Evolutionary conservation across 2,329 filamentous ascomycete species (phyloP), one percentile per base, ranked within the genome.

Genomic region (Harringtonia lauricola): DNA sequence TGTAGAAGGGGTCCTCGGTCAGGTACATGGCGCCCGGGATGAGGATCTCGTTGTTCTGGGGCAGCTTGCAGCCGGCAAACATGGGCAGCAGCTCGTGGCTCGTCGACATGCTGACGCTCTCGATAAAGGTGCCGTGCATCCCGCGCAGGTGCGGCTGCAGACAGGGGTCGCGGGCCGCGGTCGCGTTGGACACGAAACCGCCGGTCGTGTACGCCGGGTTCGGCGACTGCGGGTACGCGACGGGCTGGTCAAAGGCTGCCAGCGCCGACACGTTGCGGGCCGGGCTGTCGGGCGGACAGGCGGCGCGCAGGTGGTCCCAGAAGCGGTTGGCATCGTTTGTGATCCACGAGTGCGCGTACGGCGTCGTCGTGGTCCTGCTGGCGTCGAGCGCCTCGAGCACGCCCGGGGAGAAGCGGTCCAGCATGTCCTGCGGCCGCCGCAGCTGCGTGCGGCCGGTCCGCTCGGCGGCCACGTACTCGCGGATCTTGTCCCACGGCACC

Each of bases 21-120:
- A 78, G 72, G 54, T 83, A 83, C 68, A 76, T 75, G 51, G 72
- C 73, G 6, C 72, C 72, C 2, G 75, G 75, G 50, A 79, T 74
- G 10, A 79, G 61, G 39, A 79, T 74, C 53, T 79, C 75, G 52
- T 72, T 78, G 59, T 79, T 79, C 45, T 70, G 64, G 36, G 68
- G 68, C 47, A 75, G 63, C 57, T 79, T 79, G 54, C 68, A 76
- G 44, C 75, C 74, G 47, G 72, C 65, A 51, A 79, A 79, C 8
- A 79, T 61, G 1, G 76, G 76, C 10, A 78, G 55, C 13, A 79
- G 62, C 47, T 71, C 67, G 45, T 65, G 65, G 31, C 66, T 71
- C 22, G 67, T 69, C 14, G 66, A 60, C 47, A 74, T 63, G 41
- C 62, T 67, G 31, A 70, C 60, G 31, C 70, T 63, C 45, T 72